Conservation (phyloP, 1,139 yeast genomes). For the Pichia cactophila region DNA sequence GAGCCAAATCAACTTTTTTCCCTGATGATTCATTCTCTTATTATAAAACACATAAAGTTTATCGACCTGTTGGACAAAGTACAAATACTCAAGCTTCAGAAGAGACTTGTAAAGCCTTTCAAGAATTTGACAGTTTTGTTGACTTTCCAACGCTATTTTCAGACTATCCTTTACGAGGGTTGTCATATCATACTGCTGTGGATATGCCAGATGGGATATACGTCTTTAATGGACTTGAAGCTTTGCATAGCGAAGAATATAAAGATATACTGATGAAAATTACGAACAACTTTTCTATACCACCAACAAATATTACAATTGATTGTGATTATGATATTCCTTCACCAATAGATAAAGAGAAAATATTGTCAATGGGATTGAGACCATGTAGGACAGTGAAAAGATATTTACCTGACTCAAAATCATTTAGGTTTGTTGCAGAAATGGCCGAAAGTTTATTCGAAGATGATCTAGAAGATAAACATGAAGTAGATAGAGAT, state of each 20-base stretch:
- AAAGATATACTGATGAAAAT: conserved; percentile 21
- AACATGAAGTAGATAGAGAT: not conserved
- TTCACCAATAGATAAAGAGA: conserved; percentile 33
- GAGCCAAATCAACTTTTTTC: conserved; percentile 12
- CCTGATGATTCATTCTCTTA: conserved; percentile 20
- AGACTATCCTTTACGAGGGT: conserved; percentile 30
- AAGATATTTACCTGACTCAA: conserved; percentile 32
- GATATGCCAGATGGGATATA: conserved; percentile 31
- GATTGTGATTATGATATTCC: conserved; percentile 36
- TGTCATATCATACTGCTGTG: conserved; percentile 35
- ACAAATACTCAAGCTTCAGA: not conserved
- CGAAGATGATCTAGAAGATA: not conserved
- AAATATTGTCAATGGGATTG: conserved; percentile 34
- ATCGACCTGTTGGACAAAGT: conserved; percentile 7
- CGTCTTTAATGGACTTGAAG: conserved; percentile 36
- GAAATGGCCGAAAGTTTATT: conserved; percentile 12
- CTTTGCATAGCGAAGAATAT: conserved; percentile 28
- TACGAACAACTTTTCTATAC: conserved; percentile 28
- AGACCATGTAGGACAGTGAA: conserved; percentile 31
- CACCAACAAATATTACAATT: conserved; percentile 30
- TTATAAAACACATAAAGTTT: conserved; percentile 20
- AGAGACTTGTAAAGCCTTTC: not conserved
- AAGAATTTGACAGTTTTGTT: conserved; percentile 18
- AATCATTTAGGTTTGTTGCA: conserved; percentile 23
- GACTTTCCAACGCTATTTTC: conserved; percentile 32